A percentile compares a stretch with the other conserved stretches of the same genome.
Conservation (phyloP, 2,329 filamentous ascomycete species). For the Chalaropsis ovoidea region DNA sequence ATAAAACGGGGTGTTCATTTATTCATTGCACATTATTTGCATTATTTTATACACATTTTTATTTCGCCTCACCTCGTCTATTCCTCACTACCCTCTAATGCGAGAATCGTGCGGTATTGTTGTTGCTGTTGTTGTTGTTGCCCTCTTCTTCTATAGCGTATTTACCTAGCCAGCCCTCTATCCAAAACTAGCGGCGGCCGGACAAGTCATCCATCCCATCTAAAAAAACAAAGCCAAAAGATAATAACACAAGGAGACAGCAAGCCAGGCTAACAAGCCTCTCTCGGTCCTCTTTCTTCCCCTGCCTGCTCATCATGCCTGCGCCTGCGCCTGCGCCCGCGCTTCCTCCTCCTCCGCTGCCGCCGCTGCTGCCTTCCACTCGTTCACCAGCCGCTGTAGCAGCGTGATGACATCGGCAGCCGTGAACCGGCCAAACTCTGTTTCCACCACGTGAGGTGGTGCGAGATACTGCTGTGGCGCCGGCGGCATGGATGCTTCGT, state of each 20-base stretch:
- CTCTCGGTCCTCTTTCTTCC: too few relatives aligned
- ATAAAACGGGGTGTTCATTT: too few relatives aligned
- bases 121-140: too few relatives aligned
- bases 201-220: background rate
- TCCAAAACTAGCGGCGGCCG: background rate
- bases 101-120: too few relatives aligned
- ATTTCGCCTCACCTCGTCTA: too few relatives aligned
- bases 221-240: background rate
- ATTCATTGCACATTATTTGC: too few relatives aligned
- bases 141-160: background rate
- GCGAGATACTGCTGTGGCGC: background rate
- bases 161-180: too few relatives aligned
- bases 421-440: constrained; percentile 11
- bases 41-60: too few relatives aligned
- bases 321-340: background rate
- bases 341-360: background rate
- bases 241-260: background rate
- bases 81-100: too few relatives aligned
- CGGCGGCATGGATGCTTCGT: background rate
- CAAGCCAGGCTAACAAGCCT: too few relatives aligned
- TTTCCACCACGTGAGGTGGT: constrained; percentile 5
- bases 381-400: constrained; percentile 2
- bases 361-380: background rate
- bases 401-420: background rate
- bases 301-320: background rate